Base-by-base conservation (phyloP, 2,329 filamentous ascomycete species). In the Blastomyces percursus region DNA sequence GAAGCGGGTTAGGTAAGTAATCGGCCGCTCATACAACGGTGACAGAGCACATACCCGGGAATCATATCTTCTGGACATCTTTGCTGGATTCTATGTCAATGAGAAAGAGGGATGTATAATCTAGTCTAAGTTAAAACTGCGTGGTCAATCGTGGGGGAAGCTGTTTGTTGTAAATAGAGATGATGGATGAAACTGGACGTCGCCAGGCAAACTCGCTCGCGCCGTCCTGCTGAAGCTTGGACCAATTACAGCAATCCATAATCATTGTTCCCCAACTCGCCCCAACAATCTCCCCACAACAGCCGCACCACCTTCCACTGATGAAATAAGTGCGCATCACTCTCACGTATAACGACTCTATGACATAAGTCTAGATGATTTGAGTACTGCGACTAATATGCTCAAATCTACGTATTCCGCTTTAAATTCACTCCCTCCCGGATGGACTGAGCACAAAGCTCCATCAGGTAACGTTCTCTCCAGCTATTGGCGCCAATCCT, bases 61-160 rank as follows among this genome's bases (percentile, higher is more conserved):
- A 86, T 96, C 92, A 82, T 96, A 96, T 82, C 92, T 88, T 81
- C 92, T 89, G 78, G 92, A 96, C 92, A 96, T 96, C 78, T 71
- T 82, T 78, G 70, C 24, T 24, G 32, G 30, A 56, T n/a, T 61
- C 57, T 48, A 59, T 48, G 42, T 12, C 14, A 48, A 50, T 32
- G 48, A 32, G 24, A n/a, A 35, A 35, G 42, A 16, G 14, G 48
- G n/a, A 50, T 59, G 57, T 46, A 35, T 9, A 21, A 50, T 46
- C 21, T 54, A 40, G 38, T 27, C 24, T 42, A 52, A 42, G 19
- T 32, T 24, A 58, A 30, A 19, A 38, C 60, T 50, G 30, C 30
- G 55, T 24, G n/a, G 42, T 48, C 19, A n/a, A 27, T 48, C 51
- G 32, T 38, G 40, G 24, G 40, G 21, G 5, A 56, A 50, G 14